Evolutionary conservation across 1,284 basidiomycete genomes (phyloP).

Genomic region (Fomitopsis schrenkii): DNA sequence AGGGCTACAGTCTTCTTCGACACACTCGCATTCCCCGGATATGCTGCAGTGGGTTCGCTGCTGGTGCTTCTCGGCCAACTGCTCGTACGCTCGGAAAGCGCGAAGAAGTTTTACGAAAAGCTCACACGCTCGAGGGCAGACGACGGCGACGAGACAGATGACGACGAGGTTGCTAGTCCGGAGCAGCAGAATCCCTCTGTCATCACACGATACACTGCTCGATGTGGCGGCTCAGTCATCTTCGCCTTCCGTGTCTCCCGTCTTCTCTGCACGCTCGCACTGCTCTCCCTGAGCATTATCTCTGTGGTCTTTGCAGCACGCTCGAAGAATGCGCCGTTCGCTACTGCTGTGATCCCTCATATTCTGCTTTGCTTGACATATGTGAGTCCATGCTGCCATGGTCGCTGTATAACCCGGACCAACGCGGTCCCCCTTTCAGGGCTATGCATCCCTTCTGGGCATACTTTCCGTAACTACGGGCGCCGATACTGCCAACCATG

Average conservation of each 20-base stretch:
- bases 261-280: slow-evolving; percentile 18
- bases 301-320: slow-evolving; percentile 4
- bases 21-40: slow-evolving; percentile 6
- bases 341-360: slow-evolving; percentile 18
- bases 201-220: slow-evolving; percentile 10
- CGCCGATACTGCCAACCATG: background rate
- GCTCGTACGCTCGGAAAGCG: background rate
- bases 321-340: background rate
- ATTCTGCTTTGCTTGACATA: slow-evolving; percentile 30
- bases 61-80: slow-evolving; percentile 9
- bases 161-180: background rate
- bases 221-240: slow-evolving; percentile 20
- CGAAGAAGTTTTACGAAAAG: slow-evolving; percentile 7
- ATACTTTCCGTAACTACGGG: slow-evolving; percentile 8
- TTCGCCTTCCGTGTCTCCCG: slow-evolving; percentile 23
- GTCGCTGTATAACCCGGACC: slow-evolving; percentile 28
- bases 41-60: slow-evolving; percentile 6
- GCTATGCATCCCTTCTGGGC: slow-evolving; percentile 17
- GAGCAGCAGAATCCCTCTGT: slow-evolving; percentile 16
- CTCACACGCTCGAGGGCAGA: background rate
- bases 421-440: slow-evolving; percentile 29
- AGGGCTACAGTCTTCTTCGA: slow-evolving; percentile 1
- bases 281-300: slow-evolving; percentile 22
- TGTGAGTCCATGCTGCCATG: slow-evolving; percentile 19
- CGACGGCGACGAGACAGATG: background rate